phyloP scores from a whole-genome alignment of 2,329 filamentous ascomycete genomes.

The Pseudovirgaria hyperparasitica region DNA sequence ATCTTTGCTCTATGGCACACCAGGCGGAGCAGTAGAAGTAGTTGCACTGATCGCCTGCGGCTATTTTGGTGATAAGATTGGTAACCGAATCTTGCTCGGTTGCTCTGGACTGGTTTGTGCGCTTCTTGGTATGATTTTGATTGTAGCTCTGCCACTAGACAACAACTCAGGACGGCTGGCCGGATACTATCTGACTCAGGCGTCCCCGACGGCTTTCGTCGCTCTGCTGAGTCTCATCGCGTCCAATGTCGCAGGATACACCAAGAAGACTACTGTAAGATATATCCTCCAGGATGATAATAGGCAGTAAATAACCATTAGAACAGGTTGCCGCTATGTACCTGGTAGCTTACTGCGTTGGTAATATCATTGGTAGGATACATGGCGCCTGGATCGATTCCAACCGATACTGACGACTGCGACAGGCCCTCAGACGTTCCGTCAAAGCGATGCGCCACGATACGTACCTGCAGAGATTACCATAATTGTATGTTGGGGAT shows the following conservation, averaged over 20 bases:
- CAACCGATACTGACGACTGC: slow-evolving; percentile 9
- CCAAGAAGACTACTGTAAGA: slow-evolving; percentile 47
- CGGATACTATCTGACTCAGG: slow-evolving; percentile 53
- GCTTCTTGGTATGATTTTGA: slow-evolving; percentile 51
- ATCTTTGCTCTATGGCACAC: slow-evolving; percentile 51
- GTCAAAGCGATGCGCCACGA: slow-evolving; percentile 30
- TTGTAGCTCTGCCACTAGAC: slow-evolving; percentile 46
- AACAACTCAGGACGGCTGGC: slow-evolving; percentile 47
- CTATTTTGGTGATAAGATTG: slow-evolving; percentile 43
- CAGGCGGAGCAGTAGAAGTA: slow-evolving; percentile 53
- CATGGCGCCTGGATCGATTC: no score
- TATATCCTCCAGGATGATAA: no score
- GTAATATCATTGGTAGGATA: slow-evolving; percentile 22
- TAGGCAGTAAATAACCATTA: no score
- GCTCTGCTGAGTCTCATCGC: slow-evolving; percentile 50
- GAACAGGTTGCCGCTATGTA: slow-evolving; percentile 39
- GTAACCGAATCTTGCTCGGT: slow-evolving; percentile 45
- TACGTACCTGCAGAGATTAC: slow-evolving; percentile 53
- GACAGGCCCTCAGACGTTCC: slow-evolving; percentile 35
- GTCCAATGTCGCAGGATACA: slow-evolving; percentile 47
- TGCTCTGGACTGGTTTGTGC: slow-evolving; percentile 38
- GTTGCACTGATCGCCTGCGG: slow-evolving; percentile 43
- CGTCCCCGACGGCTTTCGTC: slow-evolving; percentile 49
- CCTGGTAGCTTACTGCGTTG: slow-evolving; percentile 28
- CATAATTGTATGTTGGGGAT: slow-evolving; percentile 46